Base-by-base conservation (phyloP, 352 stramenopile genomes). In the Pythium rhizo-oryzae region DNA sequence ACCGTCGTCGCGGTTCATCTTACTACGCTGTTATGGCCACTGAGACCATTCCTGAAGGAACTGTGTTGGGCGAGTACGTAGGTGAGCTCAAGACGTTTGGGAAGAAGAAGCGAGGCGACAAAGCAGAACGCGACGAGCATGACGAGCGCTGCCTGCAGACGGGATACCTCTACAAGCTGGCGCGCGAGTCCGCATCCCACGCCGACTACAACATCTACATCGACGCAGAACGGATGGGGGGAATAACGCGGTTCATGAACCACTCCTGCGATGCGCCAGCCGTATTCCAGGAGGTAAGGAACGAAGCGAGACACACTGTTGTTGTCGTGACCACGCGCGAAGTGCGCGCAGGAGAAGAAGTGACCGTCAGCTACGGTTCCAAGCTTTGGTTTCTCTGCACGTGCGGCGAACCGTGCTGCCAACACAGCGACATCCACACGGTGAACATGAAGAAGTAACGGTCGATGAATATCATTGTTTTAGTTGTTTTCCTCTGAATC, bases 241-340 rank as follows among this genome's bases (percentile, higher is more conserved):
- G 30, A 8, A 43, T 59, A 8, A 46, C 52, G 12, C 25, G 52
- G 11, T 59, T 59, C 30, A 43, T 59, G 25, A 59, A 59, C 33
- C 52, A 59, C 19, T 59, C 52, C 4, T 59, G 52, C 24, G 33
- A 46, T 3, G 8, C 52, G 8, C 1, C 25, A 9, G 52, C 52
- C 7, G 30, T 23, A 1, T 59, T 59, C n/a, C 9, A 24, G 7
- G 52, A 59, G 23, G 52, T 59, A 2, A 9, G 52, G 12, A 28
- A 59, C 24, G 28, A 30, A 23, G 11, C 13, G 9, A 21, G 7
- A 8, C 25, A 33, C 19, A 59, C 28, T 13, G 52, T 44, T 7
- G 52, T 46, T 11, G 52, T 59, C 25, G 30, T 46, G 7, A 59
- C 28, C 28, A 46, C 25, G 9, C 25, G 52, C 2, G 52, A 43